These are phyloP conservation scores for Lanmaoa rubissima DNA, from an alignment of 768 basidiomycete genomes.

Conservation along the genomic window DNA sequence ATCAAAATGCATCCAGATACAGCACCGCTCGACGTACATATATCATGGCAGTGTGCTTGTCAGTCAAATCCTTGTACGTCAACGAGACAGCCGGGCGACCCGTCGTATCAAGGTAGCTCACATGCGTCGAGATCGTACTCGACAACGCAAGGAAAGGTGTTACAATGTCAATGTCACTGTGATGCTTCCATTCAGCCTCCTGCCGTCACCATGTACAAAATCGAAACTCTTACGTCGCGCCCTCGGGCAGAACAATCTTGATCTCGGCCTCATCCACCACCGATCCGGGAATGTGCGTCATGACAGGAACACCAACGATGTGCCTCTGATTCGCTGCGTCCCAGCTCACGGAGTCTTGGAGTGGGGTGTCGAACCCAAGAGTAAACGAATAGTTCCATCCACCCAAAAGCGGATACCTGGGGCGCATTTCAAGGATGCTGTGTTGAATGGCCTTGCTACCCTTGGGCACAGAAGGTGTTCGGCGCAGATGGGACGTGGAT, in stretches of 20 bases:
- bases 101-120: conserved; percentile 87
- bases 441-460: conserved; percentile 49
- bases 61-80: conserved; percentile 69
- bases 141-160: conserved; percentile 76
- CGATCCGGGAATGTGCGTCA: conserved; percentile 77
- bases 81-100: conserved; percentile 82
- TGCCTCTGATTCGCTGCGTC: conserved; percentile 63
- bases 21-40: conserved; percentile 58
- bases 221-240: conserved; percentile 71
- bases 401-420: conserved; percentile 90
- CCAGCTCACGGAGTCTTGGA: conserved; percentile 68
- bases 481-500: conserved; percentile 85
- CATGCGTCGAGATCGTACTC: conserved; percentile 62
- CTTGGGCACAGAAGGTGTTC: conserved; percentile 61
- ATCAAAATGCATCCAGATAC: conserved; percentile 7
- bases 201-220: conserved; percentile 12
- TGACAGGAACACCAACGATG: conserved; percentile 78
- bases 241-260: conserved; percentile 85
- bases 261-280: conserved; percentile 80
- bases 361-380: conserved; percentile 89
- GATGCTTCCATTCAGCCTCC: conserved; percentile 10
- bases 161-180: conserved; percentile 72
- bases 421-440: conserved; percentile 78
- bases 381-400: conserved; percentile 98
- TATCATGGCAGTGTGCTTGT: conserved; percentile 75